Conservation (phyloP, 768 basidiomycete species). For the Boletus vinaceobasis region DNA sequence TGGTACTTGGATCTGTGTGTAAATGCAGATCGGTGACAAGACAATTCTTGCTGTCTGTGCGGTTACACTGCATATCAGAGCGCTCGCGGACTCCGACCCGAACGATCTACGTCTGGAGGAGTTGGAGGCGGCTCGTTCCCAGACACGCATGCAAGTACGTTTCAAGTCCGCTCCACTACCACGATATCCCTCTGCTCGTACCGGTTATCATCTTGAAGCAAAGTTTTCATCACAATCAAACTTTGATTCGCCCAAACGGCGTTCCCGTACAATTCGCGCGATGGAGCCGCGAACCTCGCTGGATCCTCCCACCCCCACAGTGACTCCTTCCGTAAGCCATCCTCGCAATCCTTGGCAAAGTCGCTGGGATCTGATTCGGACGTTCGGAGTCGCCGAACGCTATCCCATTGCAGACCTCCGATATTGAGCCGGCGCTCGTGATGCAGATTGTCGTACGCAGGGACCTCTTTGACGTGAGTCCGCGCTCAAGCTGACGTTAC, state of each 20-base stretch:
- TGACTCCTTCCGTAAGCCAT: background rate
- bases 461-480: slow-evolving; percentile 40
- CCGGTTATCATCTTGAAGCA: background rate
- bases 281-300: slow-evolving; percentile 2
- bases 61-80: too few relatives aligned
- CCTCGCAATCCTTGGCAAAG: background rate
- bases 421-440: slow-evolving; percentile 29
- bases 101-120: too few relatives aligned
- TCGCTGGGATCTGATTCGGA: background rate
- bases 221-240: background rate
- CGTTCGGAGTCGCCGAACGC: background rate
- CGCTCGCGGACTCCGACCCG: too few relatives aligned
- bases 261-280: background rate
- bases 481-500: background rate
- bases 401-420: background rate
- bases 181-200: background rate
- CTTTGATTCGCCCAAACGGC: background rate
- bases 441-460: slow-evolving; percentile 45
- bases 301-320: background rate
- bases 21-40: too few relatives aligned
- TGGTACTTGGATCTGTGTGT: too few relatives aligned
- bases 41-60: too few relatives aligned
- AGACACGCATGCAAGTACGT: background rate
- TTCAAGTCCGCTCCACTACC: slow-evolving; percentile 9
- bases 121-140: too few relatives aligned